phyloP scores from a whole-genome alignment of 768 basidiomycete species.

The Amanita molliuscula region DNA sequence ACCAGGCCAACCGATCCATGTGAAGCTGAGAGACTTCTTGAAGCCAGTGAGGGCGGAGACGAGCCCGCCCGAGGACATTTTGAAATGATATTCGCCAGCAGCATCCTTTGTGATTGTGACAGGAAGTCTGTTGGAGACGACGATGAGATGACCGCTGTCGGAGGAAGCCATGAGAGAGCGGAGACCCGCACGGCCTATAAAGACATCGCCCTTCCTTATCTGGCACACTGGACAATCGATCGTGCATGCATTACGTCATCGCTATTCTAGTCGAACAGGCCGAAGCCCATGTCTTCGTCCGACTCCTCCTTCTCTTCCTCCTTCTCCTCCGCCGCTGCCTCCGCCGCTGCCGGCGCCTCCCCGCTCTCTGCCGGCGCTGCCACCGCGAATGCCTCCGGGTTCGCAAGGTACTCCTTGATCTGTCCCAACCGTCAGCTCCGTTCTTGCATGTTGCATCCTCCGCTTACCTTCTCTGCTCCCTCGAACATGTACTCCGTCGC shows the following conservation, averaged over 20 bases:
- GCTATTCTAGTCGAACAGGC: constrained; percentile 68
- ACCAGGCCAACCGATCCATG: constrained; percentile 95
- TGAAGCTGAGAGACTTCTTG: constrained; percentile 97
- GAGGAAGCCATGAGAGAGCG: constrained; percentile 10
- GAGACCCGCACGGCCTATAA: not conserved
- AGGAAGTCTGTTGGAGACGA: constrained; percentile 92
- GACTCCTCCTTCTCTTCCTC: constrained; percentile 81
- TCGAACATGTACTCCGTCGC: constrained; percentile 94
- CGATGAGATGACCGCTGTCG: constrained; percentile 62
- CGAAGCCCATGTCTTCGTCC: constrained; percentile 92
- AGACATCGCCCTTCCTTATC: not conserved
- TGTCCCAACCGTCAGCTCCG: constrained; percentile 20
- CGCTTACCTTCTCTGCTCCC: constrained; percentile 78
- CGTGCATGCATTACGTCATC: not conserved
- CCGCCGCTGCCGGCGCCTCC: constrained; percentile 46
- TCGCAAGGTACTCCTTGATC: constrained; percentile 95
- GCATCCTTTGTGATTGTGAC: constrained; percentile 94
- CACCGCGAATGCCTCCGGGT: constrained; percentile 94
- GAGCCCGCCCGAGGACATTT: constrained; percentile 98
- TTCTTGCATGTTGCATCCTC: constrained; percentile 7
- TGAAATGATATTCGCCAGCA: constrained; percentile 90
- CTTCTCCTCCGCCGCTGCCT: constrained; percentile 57
- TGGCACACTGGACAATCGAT: not conserved
- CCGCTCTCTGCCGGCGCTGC: constrained; percentile 57
- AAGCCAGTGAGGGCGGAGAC: constrained; percentile 95